phyloP scores from a whole-genome alignment of 2,329 filamentous ascomycete species.

The Fragosphaeria purpurea region DNA sequence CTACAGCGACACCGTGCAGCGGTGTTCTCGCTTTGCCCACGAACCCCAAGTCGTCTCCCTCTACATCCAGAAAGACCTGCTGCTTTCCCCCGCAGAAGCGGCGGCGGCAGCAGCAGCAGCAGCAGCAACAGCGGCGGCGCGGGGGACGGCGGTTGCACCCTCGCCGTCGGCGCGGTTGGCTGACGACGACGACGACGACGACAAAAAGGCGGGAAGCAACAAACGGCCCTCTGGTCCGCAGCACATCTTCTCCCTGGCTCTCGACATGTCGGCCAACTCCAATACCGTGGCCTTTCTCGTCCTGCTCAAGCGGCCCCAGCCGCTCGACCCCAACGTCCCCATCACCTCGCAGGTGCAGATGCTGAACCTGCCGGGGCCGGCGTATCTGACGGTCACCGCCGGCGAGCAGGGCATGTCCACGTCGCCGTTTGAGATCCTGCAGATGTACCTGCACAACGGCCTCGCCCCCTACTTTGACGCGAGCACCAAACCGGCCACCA shows the following conservation, averaged over 20 bases:
- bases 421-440: constrained; percentile 85
- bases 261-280: constrained; percentile 69
- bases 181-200: constrained; percentile 27
- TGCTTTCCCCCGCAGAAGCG: not conserved
- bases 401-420: constrained; percentile 61
- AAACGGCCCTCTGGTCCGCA: not conserved
- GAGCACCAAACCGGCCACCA: constrained; percentile 67
- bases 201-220: not conserved
- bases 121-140: not conserved
- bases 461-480: constrained; percentile 96
- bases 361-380: constrained; percentile 79
- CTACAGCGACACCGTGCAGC: constrained; percentile 70
- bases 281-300: constrained; percentile 80
- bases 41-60: constrained; percentile 78
- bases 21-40: constrained; percentile 80
- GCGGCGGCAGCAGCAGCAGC: not conserved
- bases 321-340: constrained; percentile 73
- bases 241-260: constrained; percentile 70
- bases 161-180: constrained; percentile 26
- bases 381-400: constrained; percentile 54
- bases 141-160: not conserved
- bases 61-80: constrained; percentile 75
- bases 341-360: constrained; percentile 85
- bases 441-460: constrained; percentile 83
- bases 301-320: constrained; percentile 78